Conservation (phyloP, 768 basidiomycete genomes). For the Crassisporium funariophilum region DNA sequence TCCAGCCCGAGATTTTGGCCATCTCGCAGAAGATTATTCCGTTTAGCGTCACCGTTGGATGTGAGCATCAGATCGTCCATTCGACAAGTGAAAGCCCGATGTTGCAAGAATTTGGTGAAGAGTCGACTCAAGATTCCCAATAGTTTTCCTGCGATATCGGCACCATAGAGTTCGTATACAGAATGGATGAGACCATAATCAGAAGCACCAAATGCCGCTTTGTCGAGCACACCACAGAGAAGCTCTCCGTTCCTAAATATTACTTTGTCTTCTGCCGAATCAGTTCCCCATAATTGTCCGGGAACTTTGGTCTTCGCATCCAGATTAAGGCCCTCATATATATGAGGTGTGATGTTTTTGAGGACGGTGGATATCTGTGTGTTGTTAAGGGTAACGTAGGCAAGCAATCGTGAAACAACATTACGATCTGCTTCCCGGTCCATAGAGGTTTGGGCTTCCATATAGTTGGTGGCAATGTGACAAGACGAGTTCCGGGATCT, state of each 20-base stretch:
- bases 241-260: constrained; percentile 92
- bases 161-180: constrained; percentile 92
- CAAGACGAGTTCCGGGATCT: constrained; percentile 57
- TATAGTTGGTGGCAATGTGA: constrained; percentile 87
- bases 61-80: constrained; percentile 98
- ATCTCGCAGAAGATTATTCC: constrained; percentile 66
- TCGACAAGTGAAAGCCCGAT: constrained; percentile 95
- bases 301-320: constrained; percentile 88
- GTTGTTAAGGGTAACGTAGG: constrained; percentile 3
- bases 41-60: constrained; percentile 69
- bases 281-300: constrained; percentile 79
- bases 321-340: constrained; percentile 81
- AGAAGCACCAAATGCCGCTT: constrained; percentile 94
- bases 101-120: constrained; percentile 96
- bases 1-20: constrained; percentile 78
- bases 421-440: constrained; percentile 97
- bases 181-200: constrained; percentile 98
- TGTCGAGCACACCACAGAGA: constrained; percentile 92
- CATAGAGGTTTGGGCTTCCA: constrained; percentile 91
- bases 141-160: constrained; percentile 85
- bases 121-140: constrained; percentile 91
- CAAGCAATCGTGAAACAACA: constrained; percentile 23
- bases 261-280: constrained; percentile 83
- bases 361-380: constrained; percentile 90
- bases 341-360: constrained; percentile 84